Conservation (phyloP, 2,329 filamentous ascomycete species). For the Dothidotthia symphoricarpi region DNA sequence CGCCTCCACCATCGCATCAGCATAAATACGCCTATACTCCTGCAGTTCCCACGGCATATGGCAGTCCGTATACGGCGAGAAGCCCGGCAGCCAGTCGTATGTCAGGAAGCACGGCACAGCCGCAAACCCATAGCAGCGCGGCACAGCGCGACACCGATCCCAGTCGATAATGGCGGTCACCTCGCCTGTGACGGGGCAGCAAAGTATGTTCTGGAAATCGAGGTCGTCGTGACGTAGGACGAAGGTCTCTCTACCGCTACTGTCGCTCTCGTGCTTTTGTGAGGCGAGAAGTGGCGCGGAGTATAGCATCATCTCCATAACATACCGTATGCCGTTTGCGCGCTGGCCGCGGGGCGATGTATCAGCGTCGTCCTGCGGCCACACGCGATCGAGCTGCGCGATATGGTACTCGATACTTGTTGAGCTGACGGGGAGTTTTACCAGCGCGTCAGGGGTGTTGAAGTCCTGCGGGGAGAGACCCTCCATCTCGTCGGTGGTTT, state of each 20-base stretch:
- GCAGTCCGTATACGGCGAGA: neutral
- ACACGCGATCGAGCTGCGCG: too few relatives aligned
- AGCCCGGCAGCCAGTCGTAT: conserved; percentile 11
- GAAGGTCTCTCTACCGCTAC: too few relatives aligned
- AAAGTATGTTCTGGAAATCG: conserved; percentile 26
- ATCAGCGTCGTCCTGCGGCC: too few relatives aligned
- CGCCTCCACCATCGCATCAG: conserved; percentile 8
- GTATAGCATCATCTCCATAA: too few relatives aligned
- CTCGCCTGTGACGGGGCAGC: conserved; percentile 13
- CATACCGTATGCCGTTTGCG: too few relatives aligned
- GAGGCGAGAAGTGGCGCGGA: too few relatives aligned
- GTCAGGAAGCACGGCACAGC: conserved; percentile 13
- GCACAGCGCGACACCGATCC: conserved; percentile 14
- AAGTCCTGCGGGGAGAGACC: too few relatives aligned
- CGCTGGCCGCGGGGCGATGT: too few relatives aligned
- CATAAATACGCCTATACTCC: conserved; percentile 16
- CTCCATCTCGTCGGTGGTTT: neutral
- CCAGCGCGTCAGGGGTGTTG: too few relatives aligned
- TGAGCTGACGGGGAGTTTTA: too few relatives aligned
- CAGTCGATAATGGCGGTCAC: conserved; percentile 26
- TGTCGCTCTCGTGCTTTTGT: too few relatives aligned
- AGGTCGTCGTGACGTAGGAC: conserved; percentile 23
- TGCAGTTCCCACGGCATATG: conserved; percentile 5
- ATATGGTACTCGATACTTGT: too few relatives aligned
- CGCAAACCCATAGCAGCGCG: conserved; percentile 13